Base-by-base conservation (phyloP, 805 yeast genomes). In the Nakazawaea populi region DNA sequence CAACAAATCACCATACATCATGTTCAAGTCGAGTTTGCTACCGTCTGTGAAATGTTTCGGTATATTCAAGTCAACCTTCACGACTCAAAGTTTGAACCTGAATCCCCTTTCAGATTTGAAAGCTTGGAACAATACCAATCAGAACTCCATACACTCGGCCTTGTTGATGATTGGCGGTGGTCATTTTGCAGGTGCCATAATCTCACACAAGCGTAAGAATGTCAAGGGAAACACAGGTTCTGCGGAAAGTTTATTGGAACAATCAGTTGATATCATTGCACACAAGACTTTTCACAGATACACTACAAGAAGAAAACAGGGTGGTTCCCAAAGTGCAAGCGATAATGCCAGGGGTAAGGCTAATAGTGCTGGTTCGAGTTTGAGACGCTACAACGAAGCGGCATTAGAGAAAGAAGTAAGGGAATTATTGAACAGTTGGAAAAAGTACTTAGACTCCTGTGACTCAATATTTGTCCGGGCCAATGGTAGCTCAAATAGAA, bases 81-180 rank as follows among this genome's bases (percentile, higher is more conserved):
- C 71, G 37, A 63, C 68, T 2, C 54, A 65, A 0, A 70, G 71
- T n/a, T 61, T 76, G 0, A 52, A 50, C 11, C 59, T 67, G 2
- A 64, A 69, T 3, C 94, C 96, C 0, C 55, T 79, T 6, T 68
- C 66, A n/a, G 61, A 75, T 0, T 57, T 88, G n/a, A 58, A 61
- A 31, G 45, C 58, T 32, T 75, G 76, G 75, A 72, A 59, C 51
- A 49, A 37, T 11, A 44, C 29, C 5, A 44, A 51, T 9, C 55
- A 50, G 55, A 9, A 46, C 1, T 54, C 59, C 0, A 68, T 70
- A 4, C 74, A 75, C 43, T 87, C 96, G 5, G 96, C 96, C 0
- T 66, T 94, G 10, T 79, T 94, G 57, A 89, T 94, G 96, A 79
- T 94, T 48, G 97, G 97, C 12, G 97, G 98, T 42, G 99, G 99